Evolutionary conservation across 495 filamentous ascomycete species (phyloP).

Genomic region (Hypoxylon lienhwacheense): DNA sequence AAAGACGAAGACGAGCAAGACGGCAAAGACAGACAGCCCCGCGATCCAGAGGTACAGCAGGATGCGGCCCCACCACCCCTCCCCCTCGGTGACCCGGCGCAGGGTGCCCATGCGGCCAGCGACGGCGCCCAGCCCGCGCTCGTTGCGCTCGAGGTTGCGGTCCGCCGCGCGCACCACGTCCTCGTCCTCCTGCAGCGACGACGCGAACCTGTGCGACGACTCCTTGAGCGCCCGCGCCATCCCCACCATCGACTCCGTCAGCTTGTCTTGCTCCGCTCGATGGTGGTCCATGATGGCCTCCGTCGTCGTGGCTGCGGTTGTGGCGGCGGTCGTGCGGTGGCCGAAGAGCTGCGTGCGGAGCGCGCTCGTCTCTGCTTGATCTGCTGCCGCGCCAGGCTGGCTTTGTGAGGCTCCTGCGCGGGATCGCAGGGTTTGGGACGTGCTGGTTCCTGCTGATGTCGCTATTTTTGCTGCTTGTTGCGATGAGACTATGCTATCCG

Average conservation of each 20-base stretch:
- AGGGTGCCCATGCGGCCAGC: conserved; percentile 73
- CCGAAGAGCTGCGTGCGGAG: conserved; percentile 45
- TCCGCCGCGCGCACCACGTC: conserved; percentile 68
- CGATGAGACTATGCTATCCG: conserved; percentile 9
- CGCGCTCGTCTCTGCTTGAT: conserved; percentile 31
- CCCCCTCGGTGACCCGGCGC: conserved; percentile 75
- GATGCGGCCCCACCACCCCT: conserved; percentile 84
- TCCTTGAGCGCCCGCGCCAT: conserved; percentile 79
- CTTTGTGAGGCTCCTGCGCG: conserved; percentile 28
- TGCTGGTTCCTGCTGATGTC: conserved; percentile 26
- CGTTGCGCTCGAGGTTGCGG: conserved; percentile 74
- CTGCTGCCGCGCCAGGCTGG: conserved; percentile 14
- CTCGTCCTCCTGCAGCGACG: conserved; percentile 71
- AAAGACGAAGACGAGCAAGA: conserved; percentile 75
- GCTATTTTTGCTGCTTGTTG: conserved; percentile 11
- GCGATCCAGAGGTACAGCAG: conserved; percentile 82
- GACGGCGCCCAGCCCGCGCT: conserved; percentile 71
- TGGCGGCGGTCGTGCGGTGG: conserved; percentile 27
- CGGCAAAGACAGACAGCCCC: conserved; percentile 70
- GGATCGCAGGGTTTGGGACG: conserved; percentile 34
- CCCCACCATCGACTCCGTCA: conserved; percentile 75
- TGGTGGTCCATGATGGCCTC: conserved; percentile 74
- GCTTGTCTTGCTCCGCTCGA: conserved; percentile 77
- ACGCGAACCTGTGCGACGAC: conserved; percentile 68
- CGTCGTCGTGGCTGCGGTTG: conserved; percentile 45